Evolutionary conservation across 495 filamentous ascomycete species (phyloP), one percentile per base, ranked within the genome.

Genomic region (Penicillium diatomitis): DNA sequence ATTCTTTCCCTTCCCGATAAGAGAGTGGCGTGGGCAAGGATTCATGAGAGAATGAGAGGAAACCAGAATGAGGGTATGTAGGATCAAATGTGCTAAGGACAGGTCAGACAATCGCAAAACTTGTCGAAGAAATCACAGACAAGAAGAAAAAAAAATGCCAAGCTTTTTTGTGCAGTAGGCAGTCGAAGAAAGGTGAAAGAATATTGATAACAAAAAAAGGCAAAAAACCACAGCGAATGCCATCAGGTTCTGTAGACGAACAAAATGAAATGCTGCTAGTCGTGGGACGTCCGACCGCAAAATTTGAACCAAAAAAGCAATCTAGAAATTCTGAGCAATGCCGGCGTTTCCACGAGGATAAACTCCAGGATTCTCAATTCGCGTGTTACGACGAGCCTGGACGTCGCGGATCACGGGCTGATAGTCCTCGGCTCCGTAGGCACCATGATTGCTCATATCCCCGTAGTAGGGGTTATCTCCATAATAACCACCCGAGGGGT

Each of bases 271-370:
- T 20, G 20, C 20, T 20, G 20, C 20, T 20, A 20, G 20, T 20
- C 20, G 20, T 20, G 20, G 20, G 20, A 20, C 20, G 20, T 2
- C 20, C 20, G 20, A 20, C 20, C 20, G 20, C 20, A 20, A 20
- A 2, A 20, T 20, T 20, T 20, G 20, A 20, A 20, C 2, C 20
- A 20, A 38, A 27, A 35, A 38, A 9, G 41, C 30, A 31, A 31
- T 44, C 66, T 76, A 98, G 57, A 98, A 98, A 58, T 98, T 98
- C 63, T 96, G 92, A n/a, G 92, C 88, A 60, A 98, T 98, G 43
- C 92, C 92, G 31, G 89, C 87, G 57, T 86, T 95, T 30, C 81
- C 85, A 73, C 90, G 85, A 8, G 89, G 90, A 56, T 86, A 90
- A 35, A 94, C 83, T 3, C 74, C 74, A 2, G 89, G 86, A 60